Percentiles rank a stretch among this genome's conserved stretches.
Evolutionary conservation across 108 stramenopile species (phyloP).

Genomic region (Nitzschia palea): DNA sequence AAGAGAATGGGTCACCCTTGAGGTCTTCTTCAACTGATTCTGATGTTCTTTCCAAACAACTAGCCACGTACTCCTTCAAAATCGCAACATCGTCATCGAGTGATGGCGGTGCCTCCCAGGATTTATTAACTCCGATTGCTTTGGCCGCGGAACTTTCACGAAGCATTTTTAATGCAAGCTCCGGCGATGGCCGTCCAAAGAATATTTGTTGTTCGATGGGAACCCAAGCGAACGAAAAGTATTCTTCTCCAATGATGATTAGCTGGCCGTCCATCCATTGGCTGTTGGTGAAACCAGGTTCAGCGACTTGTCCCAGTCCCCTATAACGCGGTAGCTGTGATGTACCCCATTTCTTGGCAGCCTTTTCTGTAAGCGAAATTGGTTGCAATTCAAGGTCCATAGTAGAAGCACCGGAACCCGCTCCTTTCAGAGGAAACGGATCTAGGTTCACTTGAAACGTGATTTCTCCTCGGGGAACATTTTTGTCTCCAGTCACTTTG

Average conservation of each 20-base stretch:
- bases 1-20: constrained; percentile 41
- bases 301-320: constrained; percentile 71
- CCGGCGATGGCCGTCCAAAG: constrained; percentile 78
- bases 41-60: constrained; percentile 64
- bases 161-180: constrained; percentile 63
- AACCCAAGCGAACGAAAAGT: constrained; percentile 84
- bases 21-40: constrained; percentile 56
- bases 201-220: constrained; percentile 80
- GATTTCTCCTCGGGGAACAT: constrained; percentile 77
- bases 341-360: constrained; percentile 78
- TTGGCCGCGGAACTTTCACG: constrained; percentile 55
- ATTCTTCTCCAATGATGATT: constrained; percentile 74
- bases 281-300: constrained; percentile 54
- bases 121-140: constrained; percentile 17
- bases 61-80: constrained; percentile 50
- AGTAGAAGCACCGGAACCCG: neutral
- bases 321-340: constrained; percentile 50
- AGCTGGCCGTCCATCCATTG: constrained; percentile 84
- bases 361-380: constrained; percentile 55
- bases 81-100: constrained; percentile 56
- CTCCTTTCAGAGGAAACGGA: constrained; percentile 8
- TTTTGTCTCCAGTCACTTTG: constrained; percentile 81
- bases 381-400: constrained; percentile 36
- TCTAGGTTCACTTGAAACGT: constrained; percentile 73
- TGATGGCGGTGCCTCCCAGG: constrained; percentile 37